These are phyloP conservation scores for Bjerkandera adusta DNA, from an alignment of 1,284 basidiomycete genomes.

Conservation along the genomic window DNA sequence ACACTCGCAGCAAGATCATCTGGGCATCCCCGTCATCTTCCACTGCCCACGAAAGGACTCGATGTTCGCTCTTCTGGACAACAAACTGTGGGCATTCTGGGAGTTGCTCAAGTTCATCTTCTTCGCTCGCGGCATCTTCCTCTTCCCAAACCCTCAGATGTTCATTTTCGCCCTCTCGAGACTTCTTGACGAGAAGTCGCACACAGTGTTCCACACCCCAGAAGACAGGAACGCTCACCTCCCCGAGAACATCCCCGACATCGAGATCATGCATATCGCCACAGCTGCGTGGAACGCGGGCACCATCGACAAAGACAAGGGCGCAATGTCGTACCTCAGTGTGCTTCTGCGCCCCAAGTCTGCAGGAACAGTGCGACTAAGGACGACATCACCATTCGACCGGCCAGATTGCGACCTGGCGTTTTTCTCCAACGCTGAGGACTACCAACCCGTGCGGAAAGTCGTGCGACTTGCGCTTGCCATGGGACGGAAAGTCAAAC, in stretches of 20 bases:
- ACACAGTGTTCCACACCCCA: background rate
- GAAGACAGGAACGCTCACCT: background rate
- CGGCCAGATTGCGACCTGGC: conserved; percentile 30
- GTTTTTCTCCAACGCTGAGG: conserved; percentile 25
- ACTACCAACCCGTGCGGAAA: conserved; percentile 25
- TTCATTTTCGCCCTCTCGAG: conserved; percentile 15
- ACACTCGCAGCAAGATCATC: conserved; percentile 28
- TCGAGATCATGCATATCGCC: conserved; percentile 35
- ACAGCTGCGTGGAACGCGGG: conserved; percentile 15
- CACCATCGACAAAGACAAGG: conserved; percentile 21
- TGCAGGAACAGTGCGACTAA: conserved; percentile 31
- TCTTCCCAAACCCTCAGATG: conserved; percentile 20
- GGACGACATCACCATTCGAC: conserved; percentile 30
- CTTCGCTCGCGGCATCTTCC: conserved; percentile 23
- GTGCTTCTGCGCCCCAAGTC: conserved; percentile 31
- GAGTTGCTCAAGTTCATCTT: conserved; percentile 24
- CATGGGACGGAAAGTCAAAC: conserved; percentile 26
- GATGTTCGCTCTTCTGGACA: conserved; percentile 6
- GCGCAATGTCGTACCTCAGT: conserved; percentile 26
- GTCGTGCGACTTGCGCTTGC: conserved; percentile 23
- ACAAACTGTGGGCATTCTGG: conserved; percentile 1
- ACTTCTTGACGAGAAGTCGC: background rate
- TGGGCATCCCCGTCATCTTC: conserved; percentile 22
- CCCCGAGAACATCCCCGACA: conserved; percentile 28
- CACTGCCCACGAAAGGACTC: conserved; percentile 23